phyloP scores from a whole-genome alignment of 1,139 yeast genomes.

The Pichiaceae sp. region DNA sequence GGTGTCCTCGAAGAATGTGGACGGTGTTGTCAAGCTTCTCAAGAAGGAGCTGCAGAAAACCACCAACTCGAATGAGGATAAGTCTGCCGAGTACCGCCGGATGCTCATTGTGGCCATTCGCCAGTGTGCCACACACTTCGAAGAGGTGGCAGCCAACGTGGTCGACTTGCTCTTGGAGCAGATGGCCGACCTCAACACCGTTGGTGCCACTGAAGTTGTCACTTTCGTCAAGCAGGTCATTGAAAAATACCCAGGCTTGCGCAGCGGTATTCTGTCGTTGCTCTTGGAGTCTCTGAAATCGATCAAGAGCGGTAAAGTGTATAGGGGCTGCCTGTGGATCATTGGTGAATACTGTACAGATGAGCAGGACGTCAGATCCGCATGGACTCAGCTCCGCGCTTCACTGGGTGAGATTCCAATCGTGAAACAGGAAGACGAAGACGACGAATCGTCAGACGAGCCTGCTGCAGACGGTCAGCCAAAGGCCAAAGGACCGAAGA shows the following conservation, averaged over 20 bases:
- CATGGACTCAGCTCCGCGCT: conserved; percentile 82
- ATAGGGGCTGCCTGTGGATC: conserved; percentile 92
- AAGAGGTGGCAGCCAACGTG: conserved; percentile 86
- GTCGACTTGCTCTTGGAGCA: conserved; percentile 84
- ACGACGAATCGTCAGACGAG: conserved; percentile 21
- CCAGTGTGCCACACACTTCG: conserved; percentile 79
- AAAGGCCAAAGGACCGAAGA: conserved; percentile 56
- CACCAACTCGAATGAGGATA: conserved; percentile 62
- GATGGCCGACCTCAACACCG: conserved; percentile 72
- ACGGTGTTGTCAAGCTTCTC: conserved; percentile 83
- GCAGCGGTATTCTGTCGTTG: conserved; percentile 57
- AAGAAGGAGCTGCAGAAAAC: conserved; percentile 86
- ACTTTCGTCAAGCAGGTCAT: conserved; percentile 88
- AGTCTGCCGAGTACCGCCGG: conserved; percentile 81
- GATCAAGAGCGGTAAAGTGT: conserved; percentile 82
- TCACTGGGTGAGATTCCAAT: conserved; percentile 92
- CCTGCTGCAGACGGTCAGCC: conserved; percentile 18
- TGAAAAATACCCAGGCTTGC: conserved; percentile 80
- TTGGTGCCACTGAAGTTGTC: conserved; percentile 75
- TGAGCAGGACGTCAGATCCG: conserved; percentile 64
- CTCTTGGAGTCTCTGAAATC: conserved; percentile 55
- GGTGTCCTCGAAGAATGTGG: conserved; percentile 83
- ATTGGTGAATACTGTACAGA: conserved; percentile 84
- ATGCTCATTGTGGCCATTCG: conserved; percentile 83
- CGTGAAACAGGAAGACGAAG: conserved; percentile 59